Percentiles rank a stretch among this genome's conserved stretches.
These are phyloP conservation scores for Vitrella brassicaformis DNA, from an alignment of 73 alveolate genomes.

Conservation along the genomic window DNA sequence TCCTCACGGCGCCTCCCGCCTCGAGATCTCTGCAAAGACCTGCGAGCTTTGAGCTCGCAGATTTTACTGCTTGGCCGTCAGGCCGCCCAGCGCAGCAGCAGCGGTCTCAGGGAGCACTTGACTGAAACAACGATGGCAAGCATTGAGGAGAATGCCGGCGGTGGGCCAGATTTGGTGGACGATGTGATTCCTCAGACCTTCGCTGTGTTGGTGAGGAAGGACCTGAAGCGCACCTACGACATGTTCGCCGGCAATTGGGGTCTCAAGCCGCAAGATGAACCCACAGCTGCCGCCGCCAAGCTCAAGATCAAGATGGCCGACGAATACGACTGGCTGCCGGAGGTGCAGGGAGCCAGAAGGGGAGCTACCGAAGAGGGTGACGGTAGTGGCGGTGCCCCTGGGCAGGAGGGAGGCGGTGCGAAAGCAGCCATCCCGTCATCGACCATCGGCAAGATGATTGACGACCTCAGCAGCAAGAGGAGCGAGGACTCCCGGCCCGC, in stretches of 20 bases:
- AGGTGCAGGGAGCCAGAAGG: no score
- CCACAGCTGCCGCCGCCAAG: neutral
- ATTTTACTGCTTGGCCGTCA: no score
- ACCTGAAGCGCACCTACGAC: neutral
- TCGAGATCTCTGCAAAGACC: no score
- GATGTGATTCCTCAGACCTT: neutral
- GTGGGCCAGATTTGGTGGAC: neutral
- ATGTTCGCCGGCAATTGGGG: neutral
- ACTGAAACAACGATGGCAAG: no score
- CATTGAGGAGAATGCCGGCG: neutral
- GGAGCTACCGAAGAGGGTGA: neutral
- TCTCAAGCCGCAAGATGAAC: neutral
- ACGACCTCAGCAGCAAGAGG: neutral
- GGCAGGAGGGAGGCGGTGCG: no score
- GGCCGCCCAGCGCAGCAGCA: no score
- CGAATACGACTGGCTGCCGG: neutral
- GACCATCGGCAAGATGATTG: neutral
- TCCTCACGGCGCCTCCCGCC: no score
- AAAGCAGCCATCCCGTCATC: neutral
- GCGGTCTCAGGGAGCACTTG: no score
- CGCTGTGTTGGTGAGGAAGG: neutral
- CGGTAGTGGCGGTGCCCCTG: no score
- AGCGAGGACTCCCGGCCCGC: neutral
- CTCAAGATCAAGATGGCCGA: neutral
- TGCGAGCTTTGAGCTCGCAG: no score